phyloP scores from a whole-genome alignment of 345 rosid species.

The Excoecaria agallocha region DNA sequence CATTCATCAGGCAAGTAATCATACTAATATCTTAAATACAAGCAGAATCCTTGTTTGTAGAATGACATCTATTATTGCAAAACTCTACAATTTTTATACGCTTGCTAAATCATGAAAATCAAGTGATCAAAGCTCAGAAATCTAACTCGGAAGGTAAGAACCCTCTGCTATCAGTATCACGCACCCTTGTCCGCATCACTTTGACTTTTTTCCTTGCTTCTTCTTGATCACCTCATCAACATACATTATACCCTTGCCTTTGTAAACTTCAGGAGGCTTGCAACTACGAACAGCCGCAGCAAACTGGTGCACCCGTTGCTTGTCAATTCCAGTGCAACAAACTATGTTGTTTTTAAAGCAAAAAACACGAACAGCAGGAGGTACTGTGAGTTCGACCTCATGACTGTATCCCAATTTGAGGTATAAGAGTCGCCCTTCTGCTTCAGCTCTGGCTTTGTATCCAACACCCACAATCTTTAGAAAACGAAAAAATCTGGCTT shows the following conservation, averaged over 20 bases:
- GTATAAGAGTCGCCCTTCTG: slow-evolving; percentile 52
- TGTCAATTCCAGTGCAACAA: slow-evolving; percentile 79
- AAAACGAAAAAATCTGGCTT: slow-evolving; percentile 62
- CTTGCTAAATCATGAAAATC: not conserved
- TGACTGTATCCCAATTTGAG: slow-evolving; percentile 84
- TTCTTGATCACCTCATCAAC: slow-evolving; percentile 67
- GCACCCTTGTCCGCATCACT: slow-evolving; percentile 28
- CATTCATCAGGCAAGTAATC: not conserved
- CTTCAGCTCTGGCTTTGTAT: slow-evolving; percentile 78
- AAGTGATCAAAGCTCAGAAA: not conserved
- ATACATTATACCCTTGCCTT: slow-evolving; percentile 78
- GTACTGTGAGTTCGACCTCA: slow-evolving; percentile 57
- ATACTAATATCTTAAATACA: not conserved
- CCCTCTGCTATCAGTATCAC: not conserved
- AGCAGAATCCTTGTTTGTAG: not conserved
- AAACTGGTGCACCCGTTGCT: slow-evolving; percentile 76
- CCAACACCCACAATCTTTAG: slow-evolving; percentile 80
- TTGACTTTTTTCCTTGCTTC: slow-evolving; percentile 74
- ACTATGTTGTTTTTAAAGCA: slow-evolving; percentile 86
- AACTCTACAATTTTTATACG: not conserved
- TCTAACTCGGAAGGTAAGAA: not conserved
- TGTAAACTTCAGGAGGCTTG: slow-evolving; percentile 79
- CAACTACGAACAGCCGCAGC: slow-evolving; percentile 69
- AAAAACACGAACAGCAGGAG: too few species aligned
- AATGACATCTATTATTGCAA: not conserved